phyloP scores from a whole-genome alignment of 2,329 filamentous ascomycete species.

The Epicoccum sorghinum region DNA sequence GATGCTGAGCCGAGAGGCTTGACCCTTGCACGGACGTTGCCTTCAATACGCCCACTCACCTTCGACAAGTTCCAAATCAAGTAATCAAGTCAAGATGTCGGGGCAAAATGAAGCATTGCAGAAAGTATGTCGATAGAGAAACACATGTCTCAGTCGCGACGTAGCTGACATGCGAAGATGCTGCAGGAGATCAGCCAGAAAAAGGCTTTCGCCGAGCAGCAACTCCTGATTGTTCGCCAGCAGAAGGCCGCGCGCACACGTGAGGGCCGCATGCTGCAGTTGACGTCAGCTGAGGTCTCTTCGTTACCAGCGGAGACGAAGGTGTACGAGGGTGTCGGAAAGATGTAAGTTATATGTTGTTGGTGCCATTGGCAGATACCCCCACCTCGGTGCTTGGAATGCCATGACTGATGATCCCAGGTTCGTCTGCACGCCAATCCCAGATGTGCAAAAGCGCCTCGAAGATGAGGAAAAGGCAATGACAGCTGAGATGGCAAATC shows the following conservation, averaged over 20 bases:
- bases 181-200: slow-evolving; percentile 94
- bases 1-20: slow-evolving; percentile 30
- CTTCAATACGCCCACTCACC: slow-evolving; percentile 16
- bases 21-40: slow-evolving; percentile 21
- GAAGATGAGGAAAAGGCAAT: slow-evolving; percentile 74
- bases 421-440: slow-evolving; percentile 82
- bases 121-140: slow-evolving; percentile 68
- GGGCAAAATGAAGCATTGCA: slow-evolving; percentile 93
- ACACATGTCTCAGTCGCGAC: background rate
- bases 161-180: slow-evolving; percentile 61
- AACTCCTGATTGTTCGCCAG: slow-evolving; percentile 82
- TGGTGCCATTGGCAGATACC: background rate
- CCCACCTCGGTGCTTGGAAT: slow-evolving; percentile 4
- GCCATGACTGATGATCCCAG: slow-evolving; percentile 54
- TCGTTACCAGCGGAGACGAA: slow-evolving; percentile 75
- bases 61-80: slow-evolving; percentile 18
- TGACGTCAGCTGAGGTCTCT: slow-evolving; percentile 85
- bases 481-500: slow-evolving; percentile 76
- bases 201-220: slow-evolving; percentile 85
- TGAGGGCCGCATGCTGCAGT: slow-evolving; percentile 84
- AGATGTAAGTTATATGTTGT: slow-evolving; percentile 70
- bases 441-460: slow-evolving; percentile 76
- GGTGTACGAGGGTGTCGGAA: slow-evolving; percentile 93
- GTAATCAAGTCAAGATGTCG: slow-evolving; percentile 67
- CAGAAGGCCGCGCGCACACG: slow-evolving; percentile 86